phyloP scores from a whole-genome alignment of 2,329 filamentous ascomycete species.

The Venturiaceae sp. region DNA sequence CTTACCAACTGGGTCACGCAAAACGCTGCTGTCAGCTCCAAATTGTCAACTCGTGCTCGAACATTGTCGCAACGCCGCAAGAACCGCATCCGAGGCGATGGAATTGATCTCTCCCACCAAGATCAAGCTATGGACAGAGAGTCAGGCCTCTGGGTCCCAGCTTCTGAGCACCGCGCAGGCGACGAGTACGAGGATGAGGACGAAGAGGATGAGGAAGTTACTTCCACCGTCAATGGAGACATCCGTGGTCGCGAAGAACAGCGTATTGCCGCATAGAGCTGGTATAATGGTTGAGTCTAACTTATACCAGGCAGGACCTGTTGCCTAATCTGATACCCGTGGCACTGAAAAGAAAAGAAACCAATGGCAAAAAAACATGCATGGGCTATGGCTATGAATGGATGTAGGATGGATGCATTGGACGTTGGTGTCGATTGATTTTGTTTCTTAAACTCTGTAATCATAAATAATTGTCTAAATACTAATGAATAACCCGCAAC shows the following conservation, averaged over 20 bases:
- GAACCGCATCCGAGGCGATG: slow-evolving; percentile 58
- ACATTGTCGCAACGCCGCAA: slow-evolving; percentile 79
- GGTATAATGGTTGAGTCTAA: background rate
- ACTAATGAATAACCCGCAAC: background rate
- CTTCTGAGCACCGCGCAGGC: slow-evolving; percentile 53
- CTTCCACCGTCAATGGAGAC: slow-evolving; percentile 28
- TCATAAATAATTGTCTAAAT: background rate
- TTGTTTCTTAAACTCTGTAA: background rate
- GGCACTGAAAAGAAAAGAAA: background rate
- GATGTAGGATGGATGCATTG: background rate
- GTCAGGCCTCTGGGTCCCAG: slow-evolving; percentile 64
- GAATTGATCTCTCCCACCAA: slow-evolving; percentile 73
- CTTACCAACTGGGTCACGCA: slow-evolving; percentile 94
- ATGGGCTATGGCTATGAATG: background rate
- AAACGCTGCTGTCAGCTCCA: slow-evolving; percentile 79
- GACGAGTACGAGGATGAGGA: slow-evolving; percentile 49
- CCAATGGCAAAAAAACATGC: background rate
- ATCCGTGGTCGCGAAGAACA: slow-evolving; percentile 38
- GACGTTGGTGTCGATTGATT: background rate
- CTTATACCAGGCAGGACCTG: background rate
- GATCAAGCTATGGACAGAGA: slow-evolving; percentile 72
- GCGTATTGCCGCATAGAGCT: slow-evolving; percentile 15
- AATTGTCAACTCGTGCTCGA: slow-evolving; percentile 77
- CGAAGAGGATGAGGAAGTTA: slow-evolving; percentile 44
- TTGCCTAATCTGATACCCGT: background rate